A percentile compares a stretch with the other conserved stretches of the same genome.
These are phyloP conservation scores for Cyphellophora attinorum DNA, from an alignment of 2,329 filamentous ascomycete species.

Conservation along the genomic window DNA sequence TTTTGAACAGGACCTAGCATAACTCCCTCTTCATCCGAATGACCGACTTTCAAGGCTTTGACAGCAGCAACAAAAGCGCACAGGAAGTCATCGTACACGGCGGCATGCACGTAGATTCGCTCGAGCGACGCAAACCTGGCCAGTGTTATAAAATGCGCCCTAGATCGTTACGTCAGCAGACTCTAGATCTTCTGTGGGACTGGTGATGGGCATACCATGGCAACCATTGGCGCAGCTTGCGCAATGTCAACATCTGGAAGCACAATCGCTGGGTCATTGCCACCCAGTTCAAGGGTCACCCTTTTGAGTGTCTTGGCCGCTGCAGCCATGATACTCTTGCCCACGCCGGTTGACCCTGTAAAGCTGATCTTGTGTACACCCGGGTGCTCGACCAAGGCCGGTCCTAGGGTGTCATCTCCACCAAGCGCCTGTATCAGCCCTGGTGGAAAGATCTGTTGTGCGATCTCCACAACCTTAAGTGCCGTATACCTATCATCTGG, in stretches of 20 bases:
- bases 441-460: conserved; percentile 47
- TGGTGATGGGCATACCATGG: too few species aligned
- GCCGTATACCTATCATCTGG: too few species aligned
- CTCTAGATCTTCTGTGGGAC: too few species aligned
- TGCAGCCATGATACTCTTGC: conserved; percentile 49
- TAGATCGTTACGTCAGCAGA: too few species aligned
- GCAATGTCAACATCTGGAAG: conserved; percentile 47
- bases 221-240: conserved; percentile 36
- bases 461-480: conserved; percentile 51
- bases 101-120: conserved; percentile 48
- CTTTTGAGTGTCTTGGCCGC: conserved; percentile 50
- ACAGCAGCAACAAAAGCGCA: conserved; percentile 33
- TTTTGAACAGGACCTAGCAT: conserved; percentile 57
- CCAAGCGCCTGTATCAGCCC: conserved; percentile 52
- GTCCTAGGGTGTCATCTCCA: conserved; percentile 51
- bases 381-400: conserved; percentile 47
- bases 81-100: conserved; percentile 41
- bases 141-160: neutral
- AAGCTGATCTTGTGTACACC: conserved; percentile 53
- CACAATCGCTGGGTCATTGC: conserved; percentile 52
- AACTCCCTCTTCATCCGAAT: conserved; percentile 29
- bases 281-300: conserved; percentile 51
- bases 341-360: conserved; percentile 50
- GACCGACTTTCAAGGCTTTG: conserved; percentile 15
- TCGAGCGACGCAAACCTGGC: conserved; percentile 41